Conservation (phyloP, 2,329 filamentous ascomycete genomes). For the Colletotrichum sp. region DNA sequence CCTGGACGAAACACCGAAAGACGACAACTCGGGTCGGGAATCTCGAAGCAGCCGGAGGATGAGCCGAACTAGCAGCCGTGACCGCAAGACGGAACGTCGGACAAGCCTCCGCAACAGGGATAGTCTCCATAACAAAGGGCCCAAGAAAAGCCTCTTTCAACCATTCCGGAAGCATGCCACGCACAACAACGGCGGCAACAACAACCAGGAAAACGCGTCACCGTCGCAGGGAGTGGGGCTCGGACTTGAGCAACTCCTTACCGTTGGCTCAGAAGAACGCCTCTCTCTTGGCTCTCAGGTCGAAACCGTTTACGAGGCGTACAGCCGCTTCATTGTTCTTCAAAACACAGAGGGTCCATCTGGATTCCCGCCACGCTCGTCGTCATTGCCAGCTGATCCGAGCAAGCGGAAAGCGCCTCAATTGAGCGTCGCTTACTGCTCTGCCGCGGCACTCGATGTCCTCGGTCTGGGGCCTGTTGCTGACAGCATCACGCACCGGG, state of each 20-base stretch:
- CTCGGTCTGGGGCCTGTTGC: conserved; percentile 42
- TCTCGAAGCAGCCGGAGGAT: conserved; percentile 4
- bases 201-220: conserved; percentile 5
- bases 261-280: background rate
- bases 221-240: background rate
- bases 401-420: conserved; percentile 30
- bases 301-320: conserved; percentile 26
- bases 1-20: conserved; percentile 5
- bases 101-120: conserved; percentile 17
- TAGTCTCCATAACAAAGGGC: conserved; percentile 24
- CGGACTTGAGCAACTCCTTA: background rate
- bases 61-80: conserved; percentile 13
- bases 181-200: conserved; percentile 13
- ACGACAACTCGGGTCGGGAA: background rate
- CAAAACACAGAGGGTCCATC: conserved; percentile 26
- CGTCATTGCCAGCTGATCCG: conserved; percentile 19
- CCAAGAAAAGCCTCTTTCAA: conserved; percentile 38
- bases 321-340: conserved; percentile 36
- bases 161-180: conserved; percentile 32
- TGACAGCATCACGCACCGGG: conserved; percentile 43
- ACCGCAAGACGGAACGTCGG: conserved; percentile 15
- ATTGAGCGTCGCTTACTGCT: conserved; percentile 52
- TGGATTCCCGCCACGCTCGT: conserved; percentile 22
- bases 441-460: conserved; percentile 49
- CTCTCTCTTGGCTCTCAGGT: background rate